phyloP scores from a whole-genome alignment of 2,329 filamentous ascomycete species.

The Arthrocladium fulminans region DNA sequence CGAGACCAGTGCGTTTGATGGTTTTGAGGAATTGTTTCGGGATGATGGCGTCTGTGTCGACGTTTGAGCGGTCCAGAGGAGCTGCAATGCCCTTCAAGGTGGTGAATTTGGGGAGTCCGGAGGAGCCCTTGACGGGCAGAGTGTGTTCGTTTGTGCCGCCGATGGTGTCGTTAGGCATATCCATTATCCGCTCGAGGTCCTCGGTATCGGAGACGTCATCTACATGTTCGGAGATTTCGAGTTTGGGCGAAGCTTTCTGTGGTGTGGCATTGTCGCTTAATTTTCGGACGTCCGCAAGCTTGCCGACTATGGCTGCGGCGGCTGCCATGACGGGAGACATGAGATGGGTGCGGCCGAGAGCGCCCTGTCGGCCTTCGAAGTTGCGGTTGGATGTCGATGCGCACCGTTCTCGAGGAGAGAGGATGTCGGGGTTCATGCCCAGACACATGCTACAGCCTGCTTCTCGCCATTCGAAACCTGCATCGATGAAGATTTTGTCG shows the following conservation, averaged over 20 bases:
- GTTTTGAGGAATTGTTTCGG: constrained; percentile 99
- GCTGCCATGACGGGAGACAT: constrained; percentile 98
- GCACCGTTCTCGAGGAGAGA: constrained; percentile 84
- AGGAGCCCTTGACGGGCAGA: constrained; percentile 38
- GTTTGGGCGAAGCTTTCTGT: constrained; percentile 49
- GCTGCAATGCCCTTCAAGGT: constrained; percentile 79
- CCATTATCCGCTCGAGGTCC: constrained; percentile 55
- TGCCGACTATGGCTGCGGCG: constrained; percentile 79
- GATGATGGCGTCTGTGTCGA: constrained; percentile 99
- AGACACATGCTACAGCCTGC: constrained; percentile 98
- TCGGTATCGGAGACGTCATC: constrained; percentile 51
- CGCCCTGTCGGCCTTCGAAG: constrained; percentile 93
- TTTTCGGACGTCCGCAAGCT: constrained; percentile 83
- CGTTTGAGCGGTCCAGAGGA: constrained; percentile 76
- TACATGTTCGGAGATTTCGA: constrained; percentile 47
- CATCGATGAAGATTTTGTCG: constrained; percentile 82
- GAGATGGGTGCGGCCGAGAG: constrained; percentile 80
- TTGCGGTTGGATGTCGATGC: constrained; percentile 95
- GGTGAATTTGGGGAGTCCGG: constrained; percentile 75
- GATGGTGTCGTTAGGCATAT: constrained; percentile 56
- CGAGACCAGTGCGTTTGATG: constrained; percentile 93
- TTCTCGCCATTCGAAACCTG: constrained; percentile 96
- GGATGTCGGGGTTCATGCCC: constrained; percentile 98
- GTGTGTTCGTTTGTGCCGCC: constrained; percentile 51
- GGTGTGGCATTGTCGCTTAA: constrained; percentile 48